A percentile compares a stretch with the other conserved stretches of the same genome.
phyloP scores from a whole-genome alignment of 1,139 yeast species.

The Pneumocystis jirovecii region DNA sequence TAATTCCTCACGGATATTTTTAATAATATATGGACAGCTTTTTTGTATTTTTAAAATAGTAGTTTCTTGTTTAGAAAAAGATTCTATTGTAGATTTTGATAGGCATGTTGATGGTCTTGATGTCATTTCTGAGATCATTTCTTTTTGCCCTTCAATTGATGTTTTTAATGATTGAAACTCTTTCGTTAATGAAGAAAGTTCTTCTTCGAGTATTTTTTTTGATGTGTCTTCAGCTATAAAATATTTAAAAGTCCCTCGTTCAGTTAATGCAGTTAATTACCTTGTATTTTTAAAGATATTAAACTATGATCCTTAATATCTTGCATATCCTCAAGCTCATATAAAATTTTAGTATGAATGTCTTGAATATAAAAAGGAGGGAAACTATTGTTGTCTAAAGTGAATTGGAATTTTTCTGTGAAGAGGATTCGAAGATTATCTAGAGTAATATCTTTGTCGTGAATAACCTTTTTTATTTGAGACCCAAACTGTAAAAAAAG shows the following conservation, averaged over 20 bases:
- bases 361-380: constrained; percentile 76
- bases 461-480: constrained; percentile 45
- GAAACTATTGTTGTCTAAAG: constrained; percentile 53
- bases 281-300: constrained; percentile 38
- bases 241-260: background rate
- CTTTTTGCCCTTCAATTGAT: constrained; percentile 24
- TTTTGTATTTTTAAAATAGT: background rate
- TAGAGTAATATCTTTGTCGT: constrained; percentile 37
- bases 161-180: constrained; percentile 26
- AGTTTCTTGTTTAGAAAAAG: background rate
- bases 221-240: constrained; percentile 20
- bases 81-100: background rate
- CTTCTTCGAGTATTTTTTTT: constrained; percentile 23
- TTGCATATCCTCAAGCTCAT: constrained; percentile 65
- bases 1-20: background rate
- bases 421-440: constrained; percentile 58
- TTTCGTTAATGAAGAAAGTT: constrained; percentile 20
- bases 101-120: background rate
- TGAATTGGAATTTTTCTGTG: constrained; percentile 74
- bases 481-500: constrained; percentile 45
- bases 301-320: constrained; percentile 51
- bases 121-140: constrained; percentile 1
- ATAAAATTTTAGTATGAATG: constrained; percentile 41
- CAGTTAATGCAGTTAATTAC: background rate
- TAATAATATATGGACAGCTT: background rate